Base-by-base conservation (phyloP, 371 early-diverging fungal species). In the Nematocida sp. region DNA sequence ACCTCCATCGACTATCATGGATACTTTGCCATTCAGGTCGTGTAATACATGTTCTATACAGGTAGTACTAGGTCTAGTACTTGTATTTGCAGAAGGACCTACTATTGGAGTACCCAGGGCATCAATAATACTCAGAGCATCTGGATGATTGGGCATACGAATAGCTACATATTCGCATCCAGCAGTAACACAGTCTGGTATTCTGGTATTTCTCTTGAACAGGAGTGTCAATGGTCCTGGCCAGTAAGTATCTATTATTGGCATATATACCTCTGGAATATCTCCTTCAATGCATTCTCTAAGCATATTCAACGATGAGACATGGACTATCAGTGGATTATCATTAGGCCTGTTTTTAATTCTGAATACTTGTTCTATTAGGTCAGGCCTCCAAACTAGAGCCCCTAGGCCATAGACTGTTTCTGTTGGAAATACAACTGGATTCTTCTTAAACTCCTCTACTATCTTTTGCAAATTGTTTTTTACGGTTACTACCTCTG, bases 391-490 rank as follows among this genome's bases (percentile, higher is more conserved):
- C 17, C 91, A 83, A 0, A 95, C 94, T 78, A 90, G 89, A 57
- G 93, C 92, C 0, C 92, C 96, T 27, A 99, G 85, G 0, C 99
- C 98, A 81, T 99, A 99, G 1, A 99, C 99, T 0, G 99, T 99
- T 80, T 99, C 98, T 13, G 99, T 97, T 7, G 99, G 98, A 46
- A 99, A 90, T 9, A 90, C 94, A 5, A 99, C 89, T 4, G 77
- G 77, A 9, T 7, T 34, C n/a, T 54, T 40, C 13, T 51, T 13
- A 31, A 75, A 61, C 9, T 11, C 45, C 29, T 34, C 60, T 11
- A 23, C 13, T 21, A 64, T 48, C 21, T 43, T 5, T 31, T 65
- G 17, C 29, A 57, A 3, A 27, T 70, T 57, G 4, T 47, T 61
- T 15, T 57, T 61, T 19, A 70, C 40, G 31, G 5, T 15, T 11